A percentile compares a stretch with the other conserved stretches of the same genome.
phyloP scores from a whole-genome alignment of 108 stramenopile genomes.

The Schizochytrium sp. region DNA sequence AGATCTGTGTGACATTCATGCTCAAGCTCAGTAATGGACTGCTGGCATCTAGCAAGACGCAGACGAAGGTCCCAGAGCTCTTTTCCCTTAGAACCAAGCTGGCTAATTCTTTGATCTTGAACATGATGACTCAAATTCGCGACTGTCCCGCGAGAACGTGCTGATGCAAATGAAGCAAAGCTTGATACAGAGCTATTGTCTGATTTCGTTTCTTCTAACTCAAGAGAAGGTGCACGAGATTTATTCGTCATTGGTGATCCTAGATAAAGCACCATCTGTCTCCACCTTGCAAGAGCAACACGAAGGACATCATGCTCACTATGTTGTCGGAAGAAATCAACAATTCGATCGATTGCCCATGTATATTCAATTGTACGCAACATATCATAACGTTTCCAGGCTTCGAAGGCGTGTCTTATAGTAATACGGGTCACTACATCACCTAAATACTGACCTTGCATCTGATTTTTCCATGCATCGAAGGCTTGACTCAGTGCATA shows the following conservation, averaged over 20 bases:
- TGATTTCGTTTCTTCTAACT: no score
- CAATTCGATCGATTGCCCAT: conserved; percentile 11
- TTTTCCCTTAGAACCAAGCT: background rate
- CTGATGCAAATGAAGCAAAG: background rate
- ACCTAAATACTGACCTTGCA: background rate
- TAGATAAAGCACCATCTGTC: background rate
- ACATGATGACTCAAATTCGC: background rate
- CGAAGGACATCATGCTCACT: background rate
- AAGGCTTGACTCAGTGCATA: background rate
- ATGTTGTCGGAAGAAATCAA: background rate
- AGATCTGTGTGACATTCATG: background rate
- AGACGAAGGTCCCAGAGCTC: conserved; percentile 8
- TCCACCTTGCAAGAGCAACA: background rate
- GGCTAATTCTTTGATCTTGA: background rate
- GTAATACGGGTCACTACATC: background rate
- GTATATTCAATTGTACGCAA: conserved; percentile 3
- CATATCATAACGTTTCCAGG: conserved; percentile 39
- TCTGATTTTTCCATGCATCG: background rate
- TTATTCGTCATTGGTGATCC: no score
- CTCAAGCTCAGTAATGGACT: conserved; percentile 2
- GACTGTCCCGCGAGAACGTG: background rate
- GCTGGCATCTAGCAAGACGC: conserved; percentile 1
- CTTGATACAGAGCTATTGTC: no score
- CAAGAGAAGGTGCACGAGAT: no score
- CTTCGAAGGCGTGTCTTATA: background rate